Evolutionary conservation across 192 early-diverging fungal genomes (phyloP), one percentile per base, ranked within the genome.

Genomic region (Rhizophagus clarus): DNA sequence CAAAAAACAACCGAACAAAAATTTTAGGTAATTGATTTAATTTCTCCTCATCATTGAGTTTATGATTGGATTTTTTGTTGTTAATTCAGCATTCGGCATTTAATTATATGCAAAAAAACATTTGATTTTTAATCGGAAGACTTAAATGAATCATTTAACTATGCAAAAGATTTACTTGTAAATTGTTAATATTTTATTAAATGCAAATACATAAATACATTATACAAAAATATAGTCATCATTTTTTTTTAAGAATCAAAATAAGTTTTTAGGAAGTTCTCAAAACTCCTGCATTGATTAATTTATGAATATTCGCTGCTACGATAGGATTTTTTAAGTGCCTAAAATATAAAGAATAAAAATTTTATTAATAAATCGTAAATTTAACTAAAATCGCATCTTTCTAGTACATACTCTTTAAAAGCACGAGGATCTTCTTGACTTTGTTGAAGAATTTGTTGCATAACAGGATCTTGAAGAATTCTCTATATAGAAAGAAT

Each of bases 401-500:
- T 45, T 81, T 67, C 17, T 31, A 20, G 22, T 83, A 87, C 85
- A 72, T 80, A 91, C 87, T 98, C 97, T 76, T 91, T 91, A 34
- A 92, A 93, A 49, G 98, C 97, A 72, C 90, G 88, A 12, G 98
- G 98, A 84, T 99, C 95, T 77, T 93, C 89, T 85, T 98, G 96
- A 96, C 98, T 98, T 86, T 98, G 97, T 85, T 96, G 92, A 80
- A 99, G 90, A 77, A 99, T 98, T 84, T 91, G 90, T 82, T 95
- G 94, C 98, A 99, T 99, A 78, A 95, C 91, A 17, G 98, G 98
- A 85, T 99, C 97, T 26, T 81, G 88, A 83, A 99, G 87, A 78
- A 98, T 91, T 75, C 87, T 87, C 80, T 93, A 87, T 17, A 67
- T 3, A 24, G 45, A 76, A 69, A 3, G 12, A 45, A 5, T 14